These are phyloP conservation scores for Porcisia hertigi DNA, from an alignment of 208 protist genomes.

Conservation along the genomic window DNA sequence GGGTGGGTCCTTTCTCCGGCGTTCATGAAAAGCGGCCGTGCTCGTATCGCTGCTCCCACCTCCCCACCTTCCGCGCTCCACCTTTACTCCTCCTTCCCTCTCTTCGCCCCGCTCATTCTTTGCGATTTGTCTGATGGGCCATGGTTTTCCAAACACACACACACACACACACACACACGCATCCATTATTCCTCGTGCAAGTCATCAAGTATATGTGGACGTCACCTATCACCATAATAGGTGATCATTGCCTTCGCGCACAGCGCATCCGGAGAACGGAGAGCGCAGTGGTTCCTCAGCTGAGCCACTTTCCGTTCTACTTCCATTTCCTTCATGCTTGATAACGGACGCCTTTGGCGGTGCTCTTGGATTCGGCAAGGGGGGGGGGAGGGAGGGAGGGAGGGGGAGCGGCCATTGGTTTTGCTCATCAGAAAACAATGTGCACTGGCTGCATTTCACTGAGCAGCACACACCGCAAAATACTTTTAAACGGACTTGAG, in stretches of 20 bases:
- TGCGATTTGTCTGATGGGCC: background rate
- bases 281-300: background rate
- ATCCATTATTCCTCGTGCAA: background rate
- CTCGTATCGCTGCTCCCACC: too few species aligned
- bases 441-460: background rate
- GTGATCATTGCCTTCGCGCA: background rate
- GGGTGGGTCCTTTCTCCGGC: too few species aligned
- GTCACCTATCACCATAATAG: background rate
- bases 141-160: background rate
- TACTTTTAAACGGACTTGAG: background rate
- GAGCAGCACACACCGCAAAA: background rate
- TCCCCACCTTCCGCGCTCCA: background rate
- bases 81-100: slow-evolving; percentile 2
- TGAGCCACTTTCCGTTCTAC: background rate
- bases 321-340: background rate
- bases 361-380: background rate
- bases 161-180: background rate
- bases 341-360: background rate
- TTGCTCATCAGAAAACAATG: background rate
- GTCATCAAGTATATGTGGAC: background rate
- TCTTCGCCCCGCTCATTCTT: background rate
- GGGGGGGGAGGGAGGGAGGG: too few species aligned
- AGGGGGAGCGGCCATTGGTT: background rate
- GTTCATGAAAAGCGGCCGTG: too few species aligned
- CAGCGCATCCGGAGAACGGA: background rate